phyloP scores from a whole-genome alignment of 169 alveolate species.

The Plasmodium inui region DNA sequence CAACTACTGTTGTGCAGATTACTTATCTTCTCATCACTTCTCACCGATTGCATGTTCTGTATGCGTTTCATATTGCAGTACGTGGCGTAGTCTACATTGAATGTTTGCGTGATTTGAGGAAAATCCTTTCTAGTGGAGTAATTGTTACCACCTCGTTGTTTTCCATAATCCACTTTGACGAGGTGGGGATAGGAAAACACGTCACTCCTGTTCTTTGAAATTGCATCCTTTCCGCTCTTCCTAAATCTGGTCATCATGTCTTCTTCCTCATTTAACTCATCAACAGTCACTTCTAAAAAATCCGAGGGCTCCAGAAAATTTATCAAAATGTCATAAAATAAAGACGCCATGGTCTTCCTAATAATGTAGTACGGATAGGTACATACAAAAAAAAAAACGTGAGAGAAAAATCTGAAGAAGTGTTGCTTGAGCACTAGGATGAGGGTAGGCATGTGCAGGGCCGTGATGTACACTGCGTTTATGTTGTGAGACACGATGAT shows the following conservation, averaged over 20 bases:
- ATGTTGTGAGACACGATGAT: conserved; percentile 60
- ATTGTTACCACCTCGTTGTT: not conserved
- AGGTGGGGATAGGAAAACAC: not conserved
- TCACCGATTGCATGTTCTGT: not conserved
- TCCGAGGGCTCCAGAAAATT: conserved; percentile 8
- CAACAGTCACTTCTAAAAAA: conserved; percentile 10
- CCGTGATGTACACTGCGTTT: conserved; percentile 61
- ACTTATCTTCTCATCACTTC: not conserved
- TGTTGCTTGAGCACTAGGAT: conserved; percentile 41
- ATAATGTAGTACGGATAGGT: conserved; percentile 68
- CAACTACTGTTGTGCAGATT: not conserved
- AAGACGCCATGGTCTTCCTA: conserved; percentile 61
- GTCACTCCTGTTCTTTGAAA: not conserved
- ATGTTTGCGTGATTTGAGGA: not conserved
- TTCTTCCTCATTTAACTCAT: conserved; percentile 2
- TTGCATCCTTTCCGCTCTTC: not conserved
- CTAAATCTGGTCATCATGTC: conserved; percentile 1
- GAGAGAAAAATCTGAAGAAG: conserved; percentile 66
- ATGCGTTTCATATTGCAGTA: conserved; percentile 27
- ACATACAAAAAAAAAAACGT: conserved; percentile 67
- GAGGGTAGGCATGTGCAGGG: conserved; percentile 44
- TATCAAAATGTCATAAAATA: conserved; percentile 40
- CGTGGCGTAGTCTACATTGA: conserved; percentile 1
- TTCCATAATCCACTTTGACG: not conserved
- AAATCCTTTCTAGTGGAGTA: not conserved